phyloP scores from a whole-genome alignment of 148 eudicot genomes.

The Arctostaphylos glauca region DNA sequence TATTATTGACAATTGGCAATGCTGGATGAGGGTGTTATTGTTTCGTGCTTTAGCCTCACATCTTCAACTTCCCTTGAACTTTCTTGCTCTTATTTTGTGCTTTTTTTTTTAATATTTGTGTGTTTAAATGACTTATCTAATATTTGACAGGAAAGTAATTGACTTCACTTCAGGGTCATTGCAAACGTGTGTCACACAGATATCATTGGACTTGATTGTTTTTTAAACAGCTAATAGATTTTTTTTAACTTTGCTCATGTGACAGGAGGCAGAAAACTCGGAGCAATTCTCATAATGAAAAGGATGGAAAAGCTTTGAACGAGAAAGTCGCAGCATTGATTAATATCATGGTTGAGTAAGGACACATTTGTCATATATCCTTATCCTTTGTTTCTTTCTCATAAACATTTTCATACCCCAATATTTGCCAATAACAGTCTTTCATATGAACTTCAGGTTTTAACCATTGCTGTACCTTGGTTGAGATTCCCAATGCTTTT shows the following conservation, averaged over 20 bases:
- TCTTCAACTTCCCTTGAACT: not conserved
- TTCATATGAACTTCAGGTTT: not conserved
- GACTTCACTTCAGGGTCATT: not conserved
- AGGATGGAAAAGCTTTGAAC: slow-evolving; percentile 39
- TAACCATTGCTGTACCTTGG: not conserved
- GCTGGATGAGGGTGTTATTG: not conserved
- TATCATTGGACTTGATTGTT: not conserved
- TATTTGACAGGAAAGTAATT: not conserved
- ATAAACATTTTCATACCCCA: not conserved
- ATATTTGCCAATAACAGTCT: not conserved
- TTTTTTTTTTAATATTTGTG: not conserved
- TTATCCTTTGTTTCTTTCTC: not conserved
- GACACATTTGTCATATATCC: slow-evolving; percentile 8
- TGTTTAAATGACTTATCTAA: not conserved
- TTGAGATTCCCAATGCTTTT: slow-evolving; percentile 1
- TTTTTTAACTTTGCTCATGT: slow-evolving; percentile 13
- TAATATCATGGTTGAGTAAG: slow-evolving; percentile 62
- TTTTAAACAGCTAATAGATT: not conserved
- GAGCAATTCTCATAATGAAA: slow-evolving; percentile 26
- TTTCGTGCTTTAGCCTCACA: not conserved
- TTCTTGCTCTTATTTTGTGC: not conserved
- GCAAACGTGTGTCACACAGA: not conserved
- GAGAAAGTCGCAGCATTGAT: slow-evolving; percentile 56
- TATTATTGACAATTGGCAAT: not conserved
- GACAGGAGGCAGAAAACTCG: slow-evolving; percentile 53